Percentiles rank a stretch among this genome's conserved stretches.
These are phyloP conservation scores for Corymbia citriodora DNA, from an alignment of 441 rosid species.

Conservation along the genomic window DNA sequence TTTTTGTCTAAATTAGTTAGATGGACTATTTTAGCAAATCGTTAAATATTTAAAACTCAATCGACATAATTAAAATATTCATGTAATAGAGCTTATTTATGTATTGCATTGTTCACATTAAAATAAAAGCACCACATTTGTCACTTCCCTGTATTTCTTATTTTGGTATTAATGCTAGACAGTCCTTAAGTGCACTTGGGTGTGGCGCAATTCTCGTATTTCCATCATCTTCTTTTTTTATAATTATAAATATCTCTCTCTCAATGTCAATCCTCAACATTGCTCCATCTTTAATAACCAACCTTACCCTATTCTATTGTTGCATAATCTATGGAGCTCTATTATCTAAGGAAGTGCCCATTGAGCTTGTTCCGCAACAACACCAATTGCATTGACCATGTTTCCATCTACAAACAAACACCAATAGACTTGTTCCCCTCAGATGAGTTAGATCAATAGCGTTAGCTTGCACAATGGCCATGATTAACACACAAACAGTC, in stretches of 20 bases:
- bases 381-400: rapidly evolving
- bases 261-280: neutral
- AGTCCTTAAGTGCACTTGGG: rapidly evolving
- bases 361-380: neutral
- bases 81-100: neutral
- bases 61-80: neutral
- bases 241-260: neutral
- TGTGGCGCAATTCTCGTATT: neutral
- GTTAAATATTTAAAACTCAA: too few species aligned
- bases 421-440: too few species aligned
- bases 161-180: neutral
- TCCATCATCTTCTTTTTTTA: neutral
- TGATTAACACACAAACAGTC: neutral
- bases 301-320: rapidly evolving
- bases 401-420: neutral
- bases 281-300: neutral
- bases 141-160: neutral
- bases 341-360: rapidly evolving
- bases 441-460: rapidly evolving
- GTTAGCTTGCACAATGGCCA: neutral
- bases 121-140: neutral
- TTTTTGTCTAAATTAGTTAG: too few species aligned
- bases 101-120: rapidly evolving
- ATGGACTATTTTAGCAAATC: too few species aligned
- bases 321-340: rapidly evolving